These are phyloP conservation scores for Dendrothele bispora DNA, from an alignment of 768 basidiomycete species.

Conservation along the genomic window DNA sequence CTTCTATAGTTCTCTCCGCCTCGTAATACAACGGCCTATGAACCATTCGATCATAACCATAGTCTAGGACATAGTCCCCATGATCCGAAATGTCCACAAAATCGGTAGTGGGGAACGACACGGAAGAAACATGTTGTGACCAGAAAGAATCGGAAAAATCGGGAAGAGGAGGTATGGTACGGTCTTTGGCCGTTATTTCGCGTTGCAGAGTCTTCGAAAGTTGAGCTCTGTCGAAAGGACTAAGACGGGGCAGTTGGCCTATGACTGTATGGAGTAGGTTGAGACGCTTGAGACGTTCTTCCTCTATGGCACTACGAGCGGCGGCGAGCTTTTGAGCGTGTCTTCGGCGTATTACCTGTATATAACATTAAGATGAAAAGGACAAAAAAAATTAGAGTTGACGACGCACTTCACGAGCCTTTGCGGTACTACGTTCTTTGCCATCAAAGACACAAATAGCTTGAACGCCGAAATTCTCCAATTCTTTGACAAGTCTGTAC, in stretches of 20 bases:
- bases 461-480: conserved; percentile 53
- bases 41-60: too few species aligned
- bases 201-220: not conserved
- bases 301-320: conserved; percentile 58
- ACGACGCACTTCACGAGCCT: conserved; percentile 62
- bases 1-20: not conserved
- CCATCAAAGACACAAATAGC: conserved; percentile 85
- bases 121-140: too few species aligned
- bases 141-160: too few species aligned
- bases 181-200: not conserved
- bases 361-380: not conserved
- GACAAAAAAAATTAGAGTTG: not conserved
- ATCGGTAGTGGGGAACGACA: too few species aligned
- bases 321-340: conserved; percentile 45
- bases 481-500: conserved; percentile 67
- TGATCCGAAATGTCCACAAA: too few species aligned
- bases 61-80: too few species aligned
- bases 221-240: not conserved
- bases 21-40: too few species aligned
- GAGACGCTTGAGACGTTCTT: conserved; percentile 56
- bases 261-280: conserved; percentile 40
- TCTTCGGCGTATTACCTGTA: conserved; percentile 56
- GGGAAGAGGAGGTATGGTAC: too few species aligned
- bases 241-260: conserved; percentile 25
- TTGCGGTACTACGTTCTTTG: conserved; percentile 61